Evolutionary conservation across 2,329 filamentous ascomycete genomes (phyloP).

Genomic region (Verticillium dahliae): DNA sequence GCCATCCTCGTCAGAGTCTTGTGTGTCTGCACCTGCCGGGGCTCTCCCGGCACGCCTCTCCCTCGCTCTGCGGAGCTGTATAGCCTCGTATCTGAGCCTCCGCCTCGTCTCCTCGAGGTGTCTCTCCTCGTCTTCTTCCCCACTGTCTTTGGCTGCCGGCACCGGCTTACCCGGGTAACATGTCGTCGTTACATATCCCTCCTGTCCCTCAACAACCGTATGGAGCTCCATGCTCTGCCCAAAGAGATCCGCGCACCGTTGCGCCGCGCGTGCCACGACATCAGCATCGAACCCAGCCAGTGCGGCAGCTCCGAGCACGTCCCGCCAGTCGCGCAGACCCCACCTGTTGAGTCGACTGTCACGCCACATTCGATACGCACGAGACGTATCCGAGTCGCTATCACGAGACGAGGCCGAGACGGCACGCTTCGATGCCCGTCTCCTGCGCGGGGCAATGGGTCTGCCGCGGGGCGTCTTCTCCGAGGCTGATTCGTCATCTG

Average conservation of each 20-base stretch:
- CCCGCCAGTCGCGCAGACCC: conserved; percentile 71
- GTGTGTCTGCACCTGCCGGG: not conserved
- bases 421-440: conserved; percentile 8
- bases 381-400: not conserved
- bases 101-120: conserved; percentile 1
- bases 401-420: not conserved
- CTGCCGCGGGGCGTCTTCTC: not conserved
- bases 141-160: not conserved
- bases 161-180: conserved; percentile 7
- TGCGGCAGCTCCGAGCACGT: conserved; percentile 73
- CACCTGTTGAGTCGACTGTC: conserved; percentile 23
- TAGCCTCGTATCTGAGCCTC: not conserved
- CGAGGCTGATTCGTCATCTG: not conserved
- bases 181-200: not conserved
- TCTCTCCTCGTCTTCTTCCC: not conserved
- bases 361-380: not conserved
- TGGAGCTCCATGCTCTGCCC: conserved; percentile 62
- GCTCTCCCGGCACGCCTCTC: not conserved
- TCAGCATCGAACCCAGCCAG: conserved; percentile 61
- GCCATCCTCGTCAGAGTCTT: conserved; percentile 15
- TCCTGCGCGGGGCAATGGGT: conserved; percentile 7
- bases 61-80: not conserved
- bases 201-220: conserved; percentile 35
- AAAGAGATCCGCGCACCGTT: conserved; percentile 72
- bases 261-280: conserved; percentile 62